A percentile compares a stretch with the other conserved stretches of the same genome.
Evolutionary conservation across 1,139 yeast species (phyloP).

Genomic region (Kodamaea derodonti): DNA sequence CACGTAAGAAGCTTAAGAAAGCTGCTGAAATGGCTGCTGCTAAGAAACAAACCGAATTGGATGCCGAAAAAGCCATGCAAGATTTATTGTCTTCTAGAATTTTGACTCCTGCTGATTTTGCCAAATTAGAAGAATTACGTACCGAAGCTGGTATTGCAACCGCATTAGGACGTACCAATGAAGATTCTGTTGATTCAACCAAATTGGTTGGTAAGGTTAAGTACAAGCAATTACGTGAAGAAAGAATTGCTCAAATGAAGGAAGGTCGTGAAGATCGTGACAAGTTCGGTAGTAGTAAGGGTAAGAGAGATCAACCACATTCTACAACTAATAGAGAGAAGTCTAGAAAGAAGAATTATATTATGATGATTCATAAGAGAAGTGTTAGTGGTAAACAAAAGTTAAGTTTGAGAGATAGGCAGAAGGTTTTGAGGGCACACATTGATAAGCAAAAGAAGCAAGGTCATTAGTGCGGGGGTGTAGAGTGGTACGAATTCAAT

Average conservation of each 20-base stretch:
- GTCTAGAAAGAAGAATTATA: constrained; percentile 97
- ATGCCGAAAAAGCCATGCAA: constrained; percentile 46
- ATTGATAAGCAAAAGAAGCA: constrained; percentile 85
- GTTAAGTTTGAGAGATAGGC: constrained; percentile 86
- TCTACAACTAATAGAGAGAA: constrained; percentile 95
- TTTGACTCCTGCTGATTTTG: constrained; percentile 96
- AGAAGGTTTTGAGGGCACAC: constrained; percentile 80
- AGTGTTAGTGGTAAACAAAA: constrained; percentile 93
- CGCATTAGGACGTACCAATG: constrained; percentile 63
- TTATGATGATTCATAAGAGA: constrained; percentile 95
- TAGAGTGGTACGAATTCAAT: no score
- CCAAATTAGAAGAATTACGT: constrained; percentile 83
- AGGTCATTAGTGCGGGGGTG: constrained; percentile 53
- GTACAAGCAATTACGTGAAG: constrained; percentile 85
- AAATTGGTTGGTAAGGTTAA: constrained; percentile 78
- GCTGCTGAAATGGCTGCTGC: constrained; percentile 8
- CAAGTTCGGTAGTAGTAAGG: constrained; percentile 82
- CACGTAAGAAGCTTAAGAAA: constrained; percentile 23
- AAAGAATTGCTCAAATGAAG: constrained; percentile 76
- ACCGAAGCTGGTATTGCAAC: constrained; percentile 82
- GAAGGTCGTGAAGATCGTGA: constrained; percentile 95
- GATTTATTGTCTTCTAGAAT: constrained; percentile 71
- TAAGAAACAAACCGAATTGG: constrained; percentile 6
- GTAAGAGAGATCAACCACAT: constrained; percentile 72
- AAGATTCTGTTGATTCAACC: constrained; percentile 80